These are phyloP conservation scores for Phaeoacremonium minimum DNA, from an alignment of 2,329 filamentous ascomycete species.

Conservation along the genomic window DNA sequence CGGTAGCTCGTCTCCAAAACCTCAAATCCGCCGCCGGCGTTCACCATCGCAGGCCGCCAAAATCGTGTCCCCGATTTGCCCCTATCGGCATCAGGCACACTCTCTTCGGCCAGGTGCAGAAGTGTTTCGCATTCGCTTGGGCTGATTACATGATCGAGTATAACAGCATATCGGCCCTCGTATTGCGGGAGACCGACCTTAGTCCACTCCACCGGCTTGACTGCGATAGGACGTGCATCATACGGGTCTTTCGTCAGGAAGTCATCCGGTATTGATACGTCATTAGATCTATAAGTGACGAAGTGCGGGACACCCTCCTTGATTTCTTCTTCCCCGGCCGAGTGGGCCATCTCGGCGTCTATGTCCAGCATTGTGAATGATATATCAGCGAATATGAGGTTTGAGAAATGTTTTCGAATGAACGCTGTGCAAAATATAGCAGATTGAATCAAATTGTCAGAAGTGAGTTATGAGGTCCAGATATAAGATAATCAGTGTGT, in stretches of 20 bases:
- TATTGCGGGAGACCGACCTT: conserved; percentile 47
- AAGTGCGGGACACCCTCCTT: conserved; percentile 4
- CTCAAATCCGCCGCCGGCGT: conserved; percentile 59
- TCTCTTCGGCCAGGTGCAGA: conserved; percentile 44
- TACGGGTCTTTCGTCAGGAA: conserved; percentile 42
- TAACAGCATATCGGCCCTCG: conserved; percentile 48
- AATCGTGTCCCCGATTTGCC: conserved; percentile 11
- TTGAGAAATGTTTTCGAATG: too few relatives aligned
- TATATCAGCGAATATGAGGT: too few relatives aligned
- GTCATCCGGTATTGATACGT: conserved; percentile 32
- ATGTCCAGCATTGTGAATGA: neutral
- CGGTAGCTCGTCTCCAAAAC: conserved; percentile 52
- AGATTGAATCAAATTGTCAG: too few relatives aligned
- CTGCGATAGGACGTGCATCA: conserved; percentile 36
- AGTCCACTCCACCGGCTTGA: conserved; percentile 49
- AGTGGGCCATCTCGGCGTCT: conserved; percentile 4
- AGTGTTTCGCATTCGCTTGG: conserved; percentile 59
- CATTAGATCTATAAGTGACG: conserved; percentile 22
- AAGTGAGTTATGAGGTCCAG: too few relatives aligned
- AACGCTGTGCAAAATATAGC: too few relatives aligned
- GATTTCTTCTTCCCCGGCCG: conserved; percentile 2
- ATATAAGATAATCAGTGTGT: too few relatives aligned
- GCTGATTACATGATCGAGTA: conserved; percentile 61
- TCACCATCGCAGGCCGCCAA: conserved; percentile 69
- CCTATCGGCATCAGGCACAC: conserved; percentile 41